phyloP scores from a whole-genome alignment of 495 filamentous ascomycete species.

The Aspergillus affinis region DNA sequence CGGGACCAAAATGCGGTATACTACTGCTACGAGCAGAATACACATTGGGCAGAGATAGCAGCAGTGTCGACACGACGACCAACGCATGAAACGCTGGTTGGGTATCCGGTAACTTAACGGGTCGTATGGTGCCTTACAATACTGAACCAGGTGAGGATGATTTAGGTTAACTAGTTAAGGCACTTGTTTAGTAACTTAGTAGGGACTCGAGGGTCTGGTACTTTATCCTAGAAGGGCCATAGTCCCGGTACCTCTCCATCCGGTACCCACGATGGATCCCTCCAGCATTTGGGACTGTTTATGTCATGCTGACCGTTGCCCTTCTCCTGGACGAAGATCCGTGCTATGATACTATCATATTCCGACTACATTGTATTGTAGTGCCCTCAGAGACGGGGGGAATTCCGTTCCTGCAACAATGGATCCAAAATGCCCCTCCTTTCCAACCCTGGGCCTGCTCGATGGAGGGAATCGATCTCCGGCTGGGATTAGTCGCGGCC shows the following conservation, averaged over 20 bases:
- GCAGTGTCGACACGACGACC: not conserved
- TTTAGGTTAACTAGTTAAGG: not conserved
- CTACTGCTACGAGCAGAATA: no score
- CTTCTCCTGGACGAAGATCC: not conserved
- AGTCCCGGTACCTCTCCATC: not conserved
- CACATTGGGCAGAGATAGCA: not conserved
- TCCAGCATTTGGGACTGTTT: not conserved
- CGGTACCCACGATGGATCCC: not conserved
- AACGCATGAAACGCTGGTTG: not conserved
- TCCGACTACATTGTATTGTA: no score
- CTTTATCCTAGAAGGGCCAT: not conserved
- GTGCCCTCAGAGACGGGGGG: not conserved
- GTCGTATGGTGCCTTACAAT: no score
- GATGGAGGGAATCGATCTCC: slow-evolving; percentile 1
- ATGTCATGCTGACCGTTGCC: no score
- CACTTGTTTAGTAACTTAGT: no score
- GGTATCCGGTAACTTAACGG: not conserved
- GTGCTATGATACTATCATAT: no score
- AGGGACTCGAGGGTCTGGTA: not conserved
- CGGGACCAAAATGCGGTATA: no score
- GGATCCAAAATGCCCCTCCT: no score
- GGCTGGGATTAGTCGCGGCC: not conserved
- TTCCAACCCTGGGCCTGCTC: not conserved
- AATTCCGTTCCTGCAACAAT: not conserved
- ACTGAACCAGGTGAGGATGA: not conserved